Evolutionary conservation across 2,329 filamentous ascomycete genomes (phyloP), one percentile per base, ranked within the genome.

Genomic region (Penicillium vulpinum): DNA sequence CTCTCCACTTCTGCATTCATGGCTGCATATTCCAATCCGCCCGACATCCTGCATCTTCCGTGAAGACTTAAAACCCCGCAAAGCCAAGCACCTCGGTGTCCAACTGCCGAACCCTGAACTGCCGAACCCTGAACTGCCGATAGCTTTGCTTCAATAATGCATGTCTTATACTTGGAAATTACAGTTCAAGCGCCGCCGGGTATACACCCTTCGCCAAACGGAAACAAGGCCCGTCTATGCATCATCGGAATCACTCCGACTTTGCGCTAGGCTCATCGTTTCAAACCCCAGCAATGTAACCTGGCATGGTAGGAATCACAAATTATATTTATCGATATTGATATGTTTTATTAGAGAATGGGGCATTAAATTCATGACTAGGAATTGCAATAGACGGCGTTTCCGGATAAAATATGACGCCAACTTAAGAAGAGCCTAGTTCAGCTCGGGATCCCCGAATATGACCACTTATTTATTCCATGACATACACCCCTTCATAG

Each of bases 11-110:
- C 31, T 48, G 31, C 29, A n/a, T 22, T n/a, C 4, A n/a, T 13
- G 13, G 18, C 21, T 49, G 44, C 36, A 43, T 15, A 16, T 33
- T 40, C 24, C 13, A 41, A 49, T 41, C 18, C 13, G 41, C 22
- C 16, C 43, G 18, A 21, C 5, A 7, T 41, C 9, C 8, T 28
- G 22, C 11, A 35, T 18, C 1, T n/a, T 24, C 33, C 21, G 4
- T 15, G 18, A 11, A 28, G 29, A 9, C 43, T 31, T 3, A 11
- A 16, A 26, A 44, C 49, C 49, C 49, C 49, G 49, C 49, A 51
- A 51, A 44, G 26, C 43, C 51, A 53, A 48, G 29, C 49, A 47
- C 45, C 38, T 44, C 38, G 45, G 38, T 43, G 24, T 9, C 9
- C 52, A 31, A 43, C 39, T 55, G 6, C 52, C 52, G 38, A 55